phyloP scores from a whole-genome alignment of 2,329 filamentous ascomycete genomes.

The Neurospora sp. region DNA sequence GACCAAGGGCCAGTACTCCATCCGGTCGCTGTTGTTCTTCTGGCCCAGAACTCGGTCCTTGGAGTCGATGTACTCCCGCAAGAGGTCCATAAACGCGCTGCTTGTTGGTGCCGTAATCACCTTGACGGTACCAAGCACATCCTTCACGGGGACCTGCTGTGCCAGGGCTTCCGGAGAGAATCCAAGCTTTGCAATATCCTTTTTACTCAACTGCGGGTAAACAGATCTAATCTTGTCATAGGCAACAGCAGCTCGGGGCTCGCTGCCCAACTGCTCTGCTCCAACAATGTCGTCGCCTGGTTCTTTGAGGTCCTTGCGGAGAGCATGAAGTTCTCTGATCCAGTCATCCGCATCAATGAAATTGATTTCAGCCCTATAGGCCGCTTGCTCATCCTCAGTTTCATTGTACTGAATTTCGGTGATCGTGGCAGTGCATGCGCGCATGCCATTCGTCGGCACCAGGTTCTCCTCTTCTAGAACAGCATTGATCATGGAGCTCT shows the following conservation, averaged over 20 bases:
- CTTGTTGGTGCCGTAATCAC: conserved; percentile 28
- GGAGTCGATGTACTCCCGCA: conserved; percentile 45
- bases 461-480: conserved; percentile 49
- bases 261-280: conserved; percentile 22
- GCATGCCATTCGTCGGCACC: conserved; percentile 37
- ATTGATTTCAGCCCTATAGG: conserved; percentile 46
- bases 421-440: conserved; percentile 51
- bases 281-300: conserved; percentile 19
- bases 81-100: conserved; percentile 30
- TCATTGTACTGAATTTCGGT: conserved; percentile 51
- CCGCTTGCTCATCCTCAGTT: conserved; percentile 23
- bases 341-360: conserved; percentile 45
- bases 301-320: conserved; percentile 35
- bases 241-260: conserved; percentile 30
- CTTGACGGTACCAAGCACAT: conserved; percentile 37
- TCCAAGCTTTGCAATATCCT: conserved; percentile 27
- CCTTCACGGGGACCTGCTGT: conserved; percentile 25
- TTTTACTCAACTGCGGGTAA: conserved; percentile 27
- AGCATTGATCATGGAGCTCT: conserved; percentile 53
- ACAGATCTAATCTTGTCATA: conserved; percentile 41
- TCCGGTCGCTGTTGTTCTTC: conserved; percentile 17
- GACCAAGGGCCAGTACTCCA: conserved; percentile 39
- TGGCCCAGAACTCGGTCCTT: conserved; percentile 32
- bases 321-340: conserved; percentile 37
- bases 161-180: conserved; percentile 31